Conservation (phyloP, 2,329 filamentous ascomycete species). For the Epichloe hybrida region DNA sequence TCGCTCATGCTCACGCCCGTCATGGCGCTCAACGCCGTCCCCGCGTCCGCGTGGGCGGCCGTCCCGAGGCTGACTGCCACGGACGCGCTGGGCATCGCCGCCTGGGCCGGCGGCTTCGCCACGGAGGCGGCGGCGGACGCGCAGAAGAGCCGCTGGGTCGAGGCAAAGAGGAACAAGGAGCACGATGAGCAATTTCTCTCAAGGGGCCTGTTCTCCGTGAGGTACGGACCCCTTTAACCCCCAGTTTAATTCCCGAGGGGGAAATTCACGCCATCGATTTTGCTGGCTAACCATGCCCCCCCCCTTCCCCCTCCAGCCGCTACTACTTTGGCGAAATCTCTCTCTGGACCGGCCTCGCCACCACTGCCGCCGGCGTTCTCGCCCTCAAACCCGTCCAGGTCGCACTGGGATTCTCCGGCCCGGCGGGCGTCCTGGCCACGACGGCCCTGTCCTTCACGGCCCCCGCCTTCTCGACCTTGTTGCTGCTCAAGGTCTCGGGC, state of each 20-base stretch:
- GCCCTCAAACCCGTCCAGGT: slow-evolving; percentile 37
- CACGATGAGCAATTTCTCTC: slow-evolving; percentile 56
- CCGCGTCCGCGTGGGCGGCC: slow-evolving; percentile 33
- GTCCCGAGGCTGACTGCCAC: slow-evolving; percentile 34
- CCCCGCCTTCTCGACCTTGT: slow-evolving; percentile 49
- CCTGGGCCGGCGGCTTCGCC: slow-evolving; percentile 45
- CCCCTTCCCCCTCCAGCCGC: slow-evolving; percentile 13
- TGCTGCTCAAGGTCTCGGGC: slow-evolving; percentile 50
- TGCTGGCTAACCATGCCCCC: too few relatives aligned
- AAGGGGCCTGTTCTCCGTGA: slow-evolving; percentile 45
- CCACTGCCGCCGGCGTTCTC: slow-evolving; percentile 42
- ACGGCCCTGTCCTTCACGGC: slow-evolving; percentile 38
- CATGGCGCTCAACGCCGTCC: slow-evolving; percentile 48
- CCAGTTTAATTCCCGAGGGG: too few relatives aligned
- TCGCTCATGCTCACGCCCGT: slow-evolving; percentile 53
- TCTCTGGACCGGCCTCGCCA: slow-evolving; percentile 55
- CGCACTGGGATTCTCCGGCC: slow-evolving; percentile 41
- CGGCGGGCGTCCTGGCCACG: slow-evolving; percentile 16
- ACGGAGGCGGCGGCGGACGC: slow-evolving; percentile 49
- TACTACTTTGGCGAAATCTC: slow-evolving; percentile 62
- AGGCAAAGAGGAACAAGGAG: slow-evolving; percentile 48
- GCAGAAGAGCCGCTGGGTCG: slow-evolving; percentile 50
- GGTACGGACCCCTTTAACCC: slow-evolving; percentile 10
- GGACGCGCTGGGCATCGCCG: slow-evolving; percentile 41
- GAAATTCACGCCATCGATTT: too few relatives aligned